Conservation (phyloP, 2,329 filamentous ascomycete species). For the Verticillium isaacii region DNA sequence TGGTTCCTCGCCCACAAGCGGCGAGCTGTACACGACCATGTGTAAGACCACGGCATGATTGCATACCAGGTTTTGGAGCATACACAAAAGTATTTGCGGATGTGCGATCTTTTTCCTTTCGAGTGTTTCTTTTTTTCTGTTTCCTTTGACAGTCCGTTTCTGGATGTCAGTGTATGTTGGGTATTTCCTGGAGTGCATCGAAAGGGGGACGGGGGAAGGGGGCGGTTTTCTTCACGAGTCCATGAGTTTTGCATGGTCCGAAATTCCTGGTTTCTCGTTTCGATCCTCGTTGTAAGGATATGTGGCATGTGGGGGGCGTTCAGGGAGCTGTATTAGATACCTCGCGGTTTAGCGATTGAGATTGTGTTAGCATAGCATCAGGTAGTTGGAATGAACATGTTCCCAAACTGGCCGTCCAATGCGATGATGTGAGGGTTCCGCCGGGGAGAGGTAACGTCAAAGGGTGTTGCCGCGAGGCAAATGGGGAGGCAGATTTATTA, state of each 20-base stretch:
- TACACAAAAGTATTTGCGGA: constrained; percentile 10
- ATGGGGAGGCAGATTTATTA: neutral
- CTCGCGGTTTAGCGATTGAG: constrained; percentile 7
- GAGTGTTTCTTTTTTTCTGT: neutral
- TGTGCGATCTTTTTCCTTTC: neutral
- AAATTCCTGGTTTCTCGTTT: neutral
- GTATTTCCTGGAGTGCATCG: neutral
- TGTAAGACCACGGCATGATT: constrained; percentile 11
- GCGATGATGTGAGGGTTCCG: neutral
- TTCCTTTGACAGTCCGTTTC: constrained; percentile 4
- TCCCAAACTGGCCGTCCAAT: neutral
- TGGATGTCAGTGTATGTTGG: neutral
- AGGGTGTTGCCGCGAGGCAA: neutral
- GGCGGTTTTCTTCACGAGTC: neutral
- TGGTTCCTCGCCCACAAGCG: neutral
- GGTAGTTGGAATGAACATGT: neutral
- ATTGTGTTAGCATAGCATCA: neutral
- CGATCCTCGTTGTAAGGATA: neutral
- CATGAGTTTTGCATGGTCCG: neutral
- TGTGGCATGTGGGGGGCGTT: neutral
- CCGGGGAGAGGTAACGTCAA: neutral
- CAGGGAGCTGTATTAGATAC: constrained; percentile 5
- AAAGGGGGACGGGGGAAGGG: neutral
- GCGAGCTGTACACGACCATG: constrained; percentile 5
- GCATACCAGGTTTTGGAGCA: constrained; percentile 11